phyloP scores from a whole-genome alignment of 1,284 basidiomycete species.

The Flammula alnicola region DNA sequence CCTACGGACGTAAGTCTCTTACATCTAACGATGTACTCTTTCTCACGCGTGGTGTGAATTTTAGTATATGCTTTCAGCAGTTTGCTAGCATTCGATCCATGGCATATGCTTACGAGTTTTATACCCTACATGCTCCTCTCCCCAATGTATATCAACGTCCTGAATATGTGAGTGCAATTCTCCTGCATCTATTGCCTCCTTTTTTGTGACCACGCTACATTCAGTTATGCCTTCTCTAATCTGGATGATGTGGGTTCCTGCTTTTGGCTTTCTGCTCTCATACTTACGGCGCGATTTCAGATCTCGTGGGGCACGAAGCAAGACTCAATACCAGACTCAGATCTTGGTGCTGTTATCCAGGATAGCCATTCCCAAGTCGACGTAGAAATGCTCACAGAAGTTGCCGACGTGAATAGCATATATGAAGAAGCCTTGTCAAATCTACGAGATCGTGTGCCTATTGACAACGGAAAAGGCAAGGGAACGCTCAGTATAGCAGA shows the following conservation, averaged over 20 bases:
- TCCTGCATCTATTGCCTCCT: background rate
- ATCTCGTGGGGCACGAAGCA: conserved; percentile 94
- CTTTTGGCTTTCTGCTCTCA: conserved; percentile 24
- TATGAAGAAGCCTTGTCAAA: conserved; percentile 91
- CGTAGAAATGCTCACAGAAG: conserved; percentile 85
- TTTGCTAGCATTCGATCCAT: conserved; percentile 90
- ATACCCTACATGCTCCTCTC: conserved; percentile 87
- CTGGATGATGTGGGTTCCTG: conserved; percentile 80
- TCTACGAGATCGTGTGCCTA: conserved; percentile 72
- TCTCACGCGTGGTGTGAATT: background rate
- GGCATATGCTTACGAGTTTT: conserved; percentile 93
- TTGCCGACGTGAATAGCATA: conserved; percentile 85
- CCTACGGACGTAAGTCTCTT: conserved; percentile 74
- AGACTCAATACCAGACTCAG: conserved; percentile 67
- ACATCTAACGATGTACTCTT: background rate
- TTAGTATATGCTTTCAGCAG: conserved; percentile 78
- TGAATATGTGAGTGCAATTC: conserved; percentile 70
- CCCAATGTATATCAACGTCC: conserved; percentile 87
- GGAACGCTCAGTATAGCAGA: conserved; percentile 49
- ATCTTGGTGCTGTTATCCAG: conserved; percentile 82
- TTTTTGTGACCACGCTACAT: conserved; percentile 1
- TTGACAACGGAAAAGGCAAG: conserved; percentile 38
- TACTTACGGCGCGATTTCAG: conserved; percentile 36
- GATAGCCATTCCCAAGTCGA: conserved; percentile 84
- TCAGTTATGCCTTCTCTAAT: conserved; percentile 81